phyloP scores from a whole-genome alignment of 768 basidiomycete genomes.

The Tylopilus felleus region DNA sequence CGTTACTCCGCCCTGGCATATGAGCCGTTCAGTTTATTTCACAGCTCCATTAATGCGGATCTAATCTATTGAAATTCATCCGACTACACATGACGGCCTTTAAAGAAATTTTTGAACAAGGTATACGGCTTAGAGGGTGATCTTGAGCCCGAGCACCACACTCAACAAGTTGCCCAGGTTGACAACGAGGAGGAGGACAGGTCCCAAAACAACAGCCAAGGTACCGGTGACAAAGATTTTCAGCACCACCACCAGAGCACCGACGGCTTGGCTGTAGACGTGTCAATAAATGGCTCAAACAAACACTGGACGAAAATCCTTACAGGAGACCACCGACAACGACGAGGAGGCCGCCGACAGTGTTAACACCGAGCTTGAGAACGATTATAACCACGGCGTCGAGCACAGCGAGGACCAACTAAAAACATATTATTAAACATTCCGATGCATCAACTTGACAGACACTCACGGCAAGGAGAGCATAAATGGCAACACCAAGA shows the following conservation, averaged over 20 bases:
- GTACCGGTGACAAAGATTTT: neutral
- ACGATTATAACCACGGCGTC: neutral
- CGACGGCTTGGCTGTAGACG: too few relatives aligned
- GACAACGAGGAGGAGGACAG: neutral
- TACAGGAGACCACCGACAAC: too few relatives aligned
- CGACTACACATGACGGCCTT: neutral
- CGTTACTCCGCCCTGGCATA: too few relatives aligned
- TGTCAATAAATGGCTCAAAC: neutral
- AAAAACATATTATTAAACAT: neutral
- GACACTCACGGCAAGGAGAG: slow-evolving; percentile 3
- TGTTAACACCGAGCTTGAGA: too few relatives aligned
- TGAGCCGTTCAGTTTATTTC: neutral
- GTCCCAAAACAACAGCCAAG: neutral
- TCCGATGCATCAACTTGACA: neutral
- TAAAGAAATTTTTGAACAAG: neutral
- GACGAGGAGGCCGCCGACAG: too few relatives aligned
- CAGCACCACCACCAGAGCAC: too few relatives aligned
- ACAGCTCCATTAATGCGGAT: neutral
- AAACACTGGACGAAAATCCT: neutral
- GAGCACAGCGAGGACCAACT: neutral
- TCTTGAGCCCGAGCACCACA: neutral
- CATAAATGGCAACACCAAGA: neutral
- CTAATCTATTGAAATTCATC: neutral
- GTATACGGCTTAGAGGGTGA: neutral
- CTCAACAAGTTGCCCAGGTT: neutral